phyloP scores from a whole-genome alignment of 495 filamentous ascomycete genomes.

The Aspergillus ostianus region DNA sequence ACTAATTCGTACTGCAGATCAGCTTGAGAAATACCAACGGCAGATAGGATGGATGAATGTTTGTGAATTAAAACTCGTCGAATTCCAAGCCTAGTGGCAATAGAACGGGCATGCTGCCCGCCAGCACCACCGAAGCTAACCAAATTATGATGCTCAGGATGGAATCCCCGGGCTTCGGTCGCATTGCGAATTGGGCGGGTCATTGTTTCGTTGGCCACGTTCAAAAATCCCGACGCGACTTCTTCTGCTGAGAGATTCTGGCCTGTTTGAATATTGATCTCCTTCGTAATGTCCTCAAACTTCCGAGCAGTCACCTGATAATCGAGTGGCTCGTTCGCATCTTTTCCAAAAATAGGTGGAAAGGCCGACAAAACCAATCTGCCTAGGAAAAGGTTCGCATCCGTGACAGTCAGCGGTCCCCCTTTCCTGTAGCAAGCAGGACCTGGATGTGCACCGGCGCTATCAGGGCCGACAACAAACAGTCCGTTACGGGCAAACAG shows the following conservation, averaged over 20 bases:
- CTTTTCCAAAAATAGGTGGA: slow-evolving; percentile 92
- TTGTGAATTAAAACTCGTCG: slow-evolving; percentile 52
- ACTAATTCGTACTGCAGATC: slow-evolving; percentile 53
- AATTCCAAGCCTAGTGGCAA: slow-evolving; percentile 48
- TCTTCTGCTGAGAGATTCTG: slow-evolving; percentile 79
- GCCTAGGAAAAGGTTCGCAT: slow-evolving; percentile 89
- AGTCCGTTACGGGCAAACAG: slow-evolving; percentile 89
- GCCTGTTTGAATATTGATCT: slow-evolving; percentile 70
- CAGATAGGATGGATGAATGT: slow-evolving; percentile 51
- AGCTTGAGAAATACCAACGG: slow-evolving; percentile 53
- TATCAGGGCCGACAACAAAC: slow-evolving; percentile 95
- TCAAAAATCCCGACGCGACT: slow-evolving; percentile 63
- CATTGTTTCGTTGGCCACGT: slow-evolving; percentile 56
- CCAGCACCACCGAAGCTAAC: slow-evolving; percentile 56
- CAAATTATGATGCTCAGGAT: slow-evolving; percentile 49
- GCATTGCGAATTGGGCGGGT: slow-evolving; percentile 52
- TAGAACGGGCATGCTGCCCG: slow-evolving; percentile 53
- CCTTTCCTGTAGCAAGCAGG: slow-evolving; percentile 95
- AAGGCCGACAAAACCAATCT: slow-evolving; percentile 91
- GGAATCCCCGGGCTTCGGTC: slow-evolving; percentile 51
- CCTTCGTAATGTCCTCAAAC: slow-evolving; percentile 72
- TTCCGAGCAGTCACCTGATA: slow-evolving; percentile 69
- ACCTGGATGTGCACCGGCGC: slow-evolving; percentile 87
- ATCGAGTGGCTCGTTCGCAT: slow-evolving; percentile 86
- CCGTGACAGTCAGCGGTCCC: slow-evolving; percentile 87